Conservation (phyloP, 441 rosid genomes). For the Hura crepitans region DNA sequence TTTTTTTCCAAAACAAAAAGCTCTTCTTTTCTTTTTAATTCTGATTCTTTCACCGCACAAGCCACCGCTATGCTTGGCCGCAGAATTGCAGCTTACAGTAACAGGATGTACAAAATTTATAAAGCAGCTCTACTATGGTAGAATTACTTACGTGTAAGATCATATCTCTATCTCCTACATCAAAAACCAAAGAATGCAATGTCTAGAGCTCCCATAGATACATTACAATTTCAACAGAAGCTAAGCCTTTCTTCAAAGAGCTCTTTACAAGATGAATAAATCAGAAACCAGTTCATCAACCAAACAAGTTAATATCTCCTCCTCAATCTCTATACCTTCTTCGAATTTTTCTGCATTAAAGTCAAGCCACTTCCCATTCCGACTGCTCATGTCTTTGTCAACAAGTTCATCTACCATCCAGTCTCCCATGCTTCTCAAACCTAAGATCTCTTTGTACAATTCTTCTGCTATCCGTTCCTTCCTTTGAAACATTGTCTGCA, state of each 20-base stretch:
- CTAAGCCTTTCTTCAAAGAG: not conserved
- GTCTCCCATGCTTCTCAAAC: conserved; percentile 54
- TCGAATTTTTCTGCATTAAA: conserved; percentile 57
- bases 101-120: too few species aligned
- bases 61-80: not conserved
- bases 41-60: not conserved
- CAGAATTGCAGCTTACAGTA: not conserved
- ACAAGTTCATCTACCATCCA: conserved; percentile 77
- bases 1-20: not conserved
- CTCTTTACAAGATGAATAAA: conserved; percentile 23
- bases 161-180: conserved; percentile 1
- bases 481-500: conserved; percentile 28
- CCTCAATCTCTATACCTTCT: conserved; percentile 60
- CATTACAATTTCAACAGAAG: not conserved
- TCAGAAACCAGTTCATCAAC: conserved; percentile 71
- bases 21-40: not conserved
- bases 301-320: conserved; percentile 50
- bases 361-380: conserved; percentile 64
- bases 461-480: conserved; percentile 54
- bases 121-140: too few species aligned
- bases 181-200: conserved; percentile 9
- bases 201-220: not conserved
- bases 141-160: conserved; percentile 6
- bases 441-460: conserved; percentile 42
- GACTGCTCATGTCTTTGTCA: conserved; percentile 65